These are phyloP conservation scores for Leccinum fibrillosum DNA, from an alignment of 768 basidiomycete species.

Conservation along the genomic window DNA sequence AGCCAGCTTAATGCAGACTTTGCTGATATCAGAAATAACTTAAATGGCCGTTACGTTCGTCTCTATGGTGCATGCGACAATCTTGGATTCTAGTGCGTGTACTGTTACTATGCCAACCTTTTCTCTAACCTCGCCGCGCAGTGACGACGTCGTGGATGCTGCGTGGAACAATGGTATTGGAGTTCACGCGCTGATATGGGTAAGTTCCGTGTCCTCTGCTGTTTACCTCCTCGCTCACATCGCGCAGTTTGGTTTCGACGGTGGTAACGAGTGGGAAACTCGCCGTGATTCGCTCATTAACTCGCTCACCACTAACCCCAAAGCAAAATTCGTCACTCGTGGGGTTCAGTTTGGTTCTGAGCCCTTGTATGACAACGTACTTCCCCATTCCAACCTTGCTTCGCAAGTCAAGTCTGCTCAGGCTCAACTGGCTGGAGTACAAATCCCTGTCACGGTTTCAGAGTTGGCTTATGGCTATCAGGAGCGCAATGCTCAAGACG, in stretches of 20 bases:
- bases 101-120: slow-evolving; percentile 7
- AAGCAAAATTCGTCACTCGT: slow-evolving; percentile 62
- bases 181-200: slow-evolving; percentile 75
- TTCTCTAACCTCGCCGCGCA: slow-evolving; percentile 17
- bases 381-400: slow-evolving; percentile 48
- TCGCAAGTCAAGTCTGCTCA: slow-evolving; percentile 50
- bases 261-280: slow-evolving; percentile 46
- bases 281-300: slow-evolving; percentile 52
- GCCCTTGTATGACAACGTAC: slow-evolving; percentile 58
- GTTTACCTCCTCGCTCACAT: background rate
- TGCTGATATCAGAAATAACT: slow-evolving; percentile 52
- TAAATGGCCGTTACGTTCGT: slow-evolving; percentile 64
- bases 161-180: slow-evolving; percentile 68
- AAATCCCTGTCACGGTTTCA: slow-evolving; percentile 69
- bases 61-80: slow-evolving; percentile 42
- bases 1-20: slow-evolving; percentile 53
- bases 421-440: slow-evolving; percentile 44
- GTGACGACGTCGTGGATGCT: slow-evolving; percentile 61
- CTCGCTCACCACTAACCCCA: slow-evolving; percentile 55
- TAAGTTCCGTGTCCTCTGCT: slow-evolving; percentile 27
- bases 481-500: slow-evolving; percentile 44
- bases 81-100: slow-evolving; percentile 36
- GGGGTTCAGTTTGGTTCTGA: slow-evolving; percentile 71
- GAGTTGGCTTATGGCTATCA: slow-evolving; percentile 64
- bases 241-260: slow-evolving; percentile 36